Base-by-base conservation (phyloP, 768 basidiomycete species). In the Leccinum longicurvipes region DNA sequence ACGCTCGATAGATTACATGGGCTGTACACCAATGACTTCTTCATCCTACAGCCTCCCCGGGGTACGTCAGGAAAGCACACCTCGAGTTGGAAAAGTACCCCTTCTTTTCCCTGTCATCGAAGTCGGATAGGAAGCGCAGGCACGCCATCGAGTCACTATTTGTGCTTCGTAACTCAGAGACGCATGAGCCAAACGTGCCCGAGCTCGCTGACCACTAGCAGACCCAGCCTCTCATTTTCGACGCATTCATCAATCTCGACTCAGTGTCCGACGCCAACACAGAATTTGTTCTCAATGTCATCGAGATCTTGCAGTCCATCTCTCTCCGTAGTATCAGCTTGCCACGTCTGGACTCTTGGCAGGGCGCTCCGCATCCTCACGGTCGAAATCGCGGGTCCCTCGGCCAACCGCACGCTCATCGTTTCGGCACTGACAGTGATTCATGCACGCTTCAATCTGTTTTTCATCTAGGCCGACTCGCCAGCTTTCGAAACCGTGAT, bases 61-160 rank as follows among this genome's bases (percentile, higher is more conserved):
- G 85, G 86, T 95, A 89, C 68, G 77, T 84, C 49, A 76, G 68
- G 3, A 81, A 85, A 59, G 85, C 86, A n/a, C 75, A 81, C 63
- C 77, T 77, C 60, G 69, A 74, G 54, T 72, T 74, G 46, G 77
- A 81, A 24, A 64, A 67, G 32, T 60, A 74, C 31, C 52, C 72
- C 9, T 70, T 91, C 36, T 92, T 91, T 59, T 80, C 86, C 25
- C 66, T 79, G 17, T 69, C 81, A 0, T 76, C 77, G 10, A 77
- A 79, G 17, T 71, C 76, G 44, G 76, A 79, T 42, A 75, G 76
- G 29, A 83, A 82, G 56, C 80, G 85, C 24, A 80, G 85, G 57
- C 85, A 91, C 66, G 92, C 93, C n/a, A 76, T 88, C 36, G 91
- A 96, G 66, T 89, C 89, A 2, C 77, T 94, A 41, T 87, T 91